phyloP scores from a whole-genome alignment of 495 filamentous ascomycete species.

The Tuber melanosporum region DNA sequence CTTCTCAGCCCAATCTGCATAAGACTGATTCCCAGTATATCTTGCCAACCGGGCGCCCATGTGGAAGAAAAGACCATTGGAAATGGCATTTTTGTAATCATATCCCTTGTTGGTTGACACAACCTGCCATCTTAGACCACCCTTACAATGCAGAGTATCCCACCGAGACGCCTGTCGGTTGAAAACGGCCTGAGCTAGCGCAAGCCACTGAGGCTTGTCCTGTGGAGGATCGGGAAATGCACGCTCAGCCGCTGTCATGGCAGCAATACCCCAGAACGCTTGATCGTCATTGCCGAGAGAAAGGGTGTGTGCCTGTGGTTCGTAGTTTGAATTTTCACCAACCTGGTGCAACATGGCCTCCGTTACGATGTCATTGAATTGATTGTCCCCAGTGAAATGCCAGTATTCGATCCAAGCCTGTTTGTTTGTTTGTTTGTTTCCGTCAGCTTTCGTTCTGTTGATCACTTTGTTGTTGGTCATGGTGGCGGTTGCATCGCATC shows the following conservation, averaged over 20 bases:
- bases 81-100: slow-evolving; percentile 73
- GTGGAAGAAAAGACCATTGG: slow-evolving; percentile 76
- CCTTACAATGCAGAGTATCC: slow-evolving; percentile 60
- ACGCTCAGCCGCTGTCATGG: slow-evolving; percentile 66
- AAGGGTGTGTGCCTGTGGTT: slow-evolving; percentile 64
- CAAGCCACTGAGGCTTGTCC: slow-evolving; percentile 61
- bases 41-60: slow-evolving; percentile 66
- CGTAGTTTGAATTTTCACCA: slow-evolving; percentile 60
- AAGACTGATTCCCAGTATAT: slow-evolving; percentile 72
- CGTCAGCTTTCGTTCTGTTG: neutral
- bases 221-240: slow-evolving; percentile 59
- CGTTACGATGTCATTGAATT: slow-evolving; percentile 59
- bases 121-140: slow-evolving; percentile 80
- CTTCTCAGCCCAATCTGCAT: slow-evolving; percentile 68
- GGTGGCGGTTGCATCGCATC: neutral
- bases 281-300: slow-evolving; percentile 83
- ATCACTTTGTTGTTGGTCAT: neutral
- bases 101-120: slow-evolving; percentile 72
- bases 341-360: slow-evolving; percentile 64
- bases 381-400: slow-evolving; percentile 63
- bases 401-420: slow-evolving; percentile 62
- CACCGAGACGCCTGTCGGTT: slow-evolving; percentile 65
- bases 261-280: slow-evolving; percentile 71
- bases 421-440: neutral
- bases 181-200: slow-evolving; percentile 71